phyloP scores from a whole-genome alignment of 2,329 filamentous ascomycete species.

The Rhinocladiella mackenziei region DNA sequence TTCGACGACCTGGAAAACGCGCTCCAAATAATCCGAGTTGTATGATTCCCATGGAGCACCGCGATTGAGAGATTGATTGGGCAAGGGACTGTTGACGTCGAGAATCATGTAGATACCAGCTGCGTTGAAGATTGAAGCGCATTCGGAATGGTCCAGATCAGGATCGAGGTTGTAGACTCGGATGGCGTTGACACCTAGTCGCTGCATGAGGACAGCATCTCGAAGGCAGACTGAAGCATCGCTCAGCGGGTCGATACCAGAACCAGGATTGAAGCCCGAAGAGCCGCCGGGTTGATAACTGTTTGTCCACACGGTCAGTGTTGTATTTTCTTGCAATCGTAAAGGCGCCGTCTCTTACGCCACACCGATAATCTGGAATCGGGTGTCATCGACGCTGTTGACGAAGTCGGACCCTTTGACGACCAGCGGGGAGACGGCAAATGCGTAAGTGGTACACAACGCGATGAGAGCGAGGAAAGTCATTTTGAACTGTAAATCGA shows the following conservation, averaged over 20 bases:
- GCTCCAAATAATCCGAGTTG: slow-evolving; percentile 52
- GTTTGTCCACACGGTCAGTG: slow-evolving; percentile 20
- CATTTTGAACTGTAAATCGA: slow-evolving; percentile 20
- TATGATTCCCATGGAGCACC: slow-evolving; percentile 54
- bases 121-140: slow-evolving; percentile 61
- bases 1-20: slow-evolving; percentile 61
- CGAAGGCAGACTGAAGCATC: slow-evolving; percentile 56
- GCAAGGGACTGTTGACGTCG: slow-evolving; percentile 61
- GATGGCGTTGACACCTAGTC: slow-evolving; percentile 61
- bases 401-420: slow-evolving; percentile 60
- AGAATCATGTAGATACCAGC: slow-evolving; percentile 64
- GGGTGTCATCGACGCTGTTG: slow-evolving; percentile 54
- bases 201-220: slow-evolving; percentile 61
- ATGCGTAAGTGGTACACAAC: slow-evolving; percentile 43
- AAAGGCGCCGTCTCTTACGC: slow-evolving; percentile 44
- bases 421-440: slow-evolving; percentile 54
- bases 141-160: slow-evolving; percentile 56
- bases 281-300: slow-evolving; percentile 62
- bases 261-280: slow-evolving; percentile 51
- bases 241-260: slow-evolving; percentile 53
- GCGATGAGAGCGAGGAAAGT: slow-evolving; percentile 35
- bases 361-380: slow-evolving; percentile 60
- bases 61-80: slow-evolving; percentile 55
- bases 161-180: slow-evolving; percentile 63
- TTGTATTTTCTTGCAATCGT: slow-evolving; percentile 2